These are phyloP conservation scores for Theileria annulata DNA, from an alignment of 169 alveolate genomes.

Conservation along the genomic window DNA sequence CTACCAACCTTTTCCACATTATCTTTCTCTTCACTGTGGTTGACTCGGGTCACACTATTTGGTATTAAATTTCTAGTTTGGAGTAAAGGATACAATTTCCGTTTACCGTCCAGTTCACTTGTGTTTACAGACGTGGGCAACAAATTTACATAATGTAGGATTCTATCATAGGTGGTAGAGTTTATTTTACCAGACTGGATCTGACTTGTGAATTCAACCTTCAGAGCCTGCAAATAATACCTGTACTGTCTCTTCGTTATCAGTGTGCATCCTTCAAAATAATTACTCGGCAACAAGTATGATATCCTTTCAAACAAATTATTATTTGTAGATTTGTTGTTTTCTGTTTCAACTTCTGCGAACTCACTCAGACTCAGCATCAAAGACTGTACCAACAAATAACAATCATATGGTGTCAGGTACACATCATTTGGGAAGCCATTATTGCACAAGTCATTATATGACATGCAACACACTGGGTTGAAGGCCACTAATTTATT, in stretches of 20 bases:
- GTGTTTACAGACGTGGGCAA: not conserved
- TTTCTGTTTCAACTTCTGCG: not conserved
- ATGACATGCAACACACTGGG: conserved; percentile 70
- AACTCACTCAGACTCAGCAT: conserved; percentile 1
- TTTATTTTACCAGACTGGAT: conserved; percentile 30
- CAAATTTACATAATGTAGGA: conserved; percentile 28
- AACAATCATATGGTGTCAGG: conserved; percentile 41
- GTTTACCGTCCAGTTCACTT: conserved; percentile 22
- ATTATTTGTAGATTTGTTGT: too few relatives aligned
- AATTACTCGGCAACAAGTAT: conserved; percentile 68
- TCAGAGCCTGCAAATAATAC: conserved; percentile 45
- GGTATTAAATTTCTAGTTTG: not conserved
- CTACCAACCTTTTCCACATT: not conserved
- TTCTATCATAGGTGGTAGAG: conserved; percentile 8
- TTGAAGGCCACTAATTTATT: conserved; percentile 64
- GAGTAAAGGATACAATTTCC: conserved; percentile 28
- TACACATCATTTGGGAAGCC: conserved; percentile 61
- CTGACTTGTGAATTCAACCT: conserved; percentile 42
- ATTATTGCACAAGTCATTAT: conserved; percentile 16
- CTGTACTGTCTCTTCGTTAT: conserved; percentile 82
- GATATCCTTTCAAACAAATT: conserved; percentile 13
- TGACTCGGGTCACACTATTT: not conserved
- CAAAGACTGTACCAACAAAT: conserved; percentile 6
- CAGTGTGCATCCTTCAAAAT: conserved; percentile 73
- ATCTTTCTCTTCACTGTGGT: not conserved